phyloP scores from a whole-genome alignment of 306 rosid genomes.

The Gillenia trifoliata region DNA sequence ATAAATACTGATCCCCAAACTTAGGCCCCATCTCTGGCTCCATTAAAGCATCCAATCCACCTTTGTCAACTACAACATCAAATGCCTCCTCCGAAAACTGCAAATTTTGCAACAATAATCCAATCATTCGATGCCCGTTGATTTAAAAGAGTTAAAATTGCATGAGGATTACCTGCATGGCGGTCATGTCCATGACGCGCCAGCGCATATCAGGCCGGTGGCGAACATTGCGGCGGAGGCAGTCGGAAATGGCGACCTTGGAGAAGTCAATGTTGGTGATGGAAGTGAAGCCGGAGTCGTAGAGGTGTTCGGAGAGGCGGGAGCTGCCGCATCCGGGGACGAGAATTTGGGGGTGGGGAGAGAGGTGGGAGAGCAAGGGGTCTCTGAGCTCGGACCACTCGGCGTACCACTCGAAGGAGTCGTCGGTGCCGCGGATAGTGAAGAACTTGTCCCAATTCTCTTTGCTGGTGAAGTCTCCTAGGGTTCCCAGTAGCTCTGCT shows the following conservation, averaged over 20 bases:
- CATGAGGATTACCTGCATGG: constrained; percentile 53
- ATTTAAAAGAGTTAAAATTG: background rate
- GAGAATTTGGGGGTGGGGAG: constrained; percentile 41
- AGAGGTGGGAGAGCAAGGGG: constrained; percentile 55
- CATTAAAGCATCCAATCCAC: constrained; percentile 96
- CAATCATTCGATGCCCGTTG: background rate
- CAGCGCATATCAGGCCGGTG: constrained; percentile 83
- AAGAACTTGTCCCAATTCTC: constrained; percentile 97
- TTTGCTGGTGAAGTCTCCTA: constrained; percentile 86
- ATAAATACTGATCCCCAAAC: constrained; percentile 68
- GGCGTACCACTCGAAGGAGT: constrained; percentile 93
- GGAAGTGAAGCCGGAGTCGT: constrained; percentile 59
- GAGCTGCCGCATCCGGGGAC: constrained; percentile 93
- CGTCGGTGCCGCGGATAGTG: constrained; percentile 56
- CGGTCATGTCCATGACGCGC: constrained; percentile 96
- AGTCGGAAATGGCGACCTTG: constrained; percentile 75
- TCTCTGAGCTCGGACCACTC: constrained; percentile 62
- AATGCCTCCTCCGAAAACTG: constrained; percentile 61
- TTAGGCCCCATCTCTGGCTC: constrained; percentile 86
- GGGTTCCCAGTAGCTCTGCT: constrained; percentile 57
- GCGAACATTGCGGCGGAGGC: constrained; percentile 90
- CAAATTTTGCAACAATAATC: background rate
- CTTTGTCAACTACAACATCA: constrained; percentile 71
- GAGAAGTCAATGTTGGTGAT: constrained; percentile 86
- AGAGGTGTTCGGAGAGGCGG: constrained; percentile 79